These are phyloP conservation scores for Candida sp. DNA, from an alignment of 1,139 yeast genomes.

Conservation along the genomic window DNA sequence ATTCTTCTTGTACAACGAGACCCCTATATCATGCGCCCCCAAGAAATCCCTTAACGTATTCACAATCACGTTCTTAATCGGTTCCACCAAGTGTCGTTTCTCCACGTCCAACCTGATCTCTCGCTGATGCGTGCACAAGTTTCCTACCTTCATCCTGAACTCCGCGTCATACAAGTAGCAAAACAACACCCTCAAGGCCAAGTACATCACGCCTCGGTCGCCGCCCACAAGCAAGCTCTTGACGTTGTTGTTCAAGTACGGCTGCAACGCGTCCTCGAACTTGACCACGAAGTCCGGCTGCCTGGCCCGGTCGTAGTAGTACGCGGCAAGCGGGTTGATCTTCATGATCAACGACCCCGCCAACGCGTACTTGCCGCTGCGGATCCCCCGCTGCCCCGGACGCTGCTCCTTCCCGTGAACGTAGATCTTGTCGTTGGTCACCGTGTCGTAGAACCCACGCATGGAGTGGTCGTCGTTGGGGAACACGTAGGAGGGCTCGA, in stretches of 20 bases:
- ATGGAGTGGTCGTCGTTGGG: slow-evolving; percentile 16
- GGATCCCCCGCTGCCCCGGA: slow-evolving; percentile 16
- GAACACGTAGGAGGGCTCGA: slow-evolving; percentile 10
- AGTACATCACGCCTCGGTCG: slow-evolving; percentile 1
- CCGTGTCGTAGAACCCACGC: slow-evolving; percentile 10
- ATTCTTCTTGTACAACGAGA: slow-evolving; percentile 3
- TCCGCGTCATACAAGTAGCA: slow-evolving; percentile 10
- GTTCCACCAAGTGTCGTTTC: slow-evolving; percentile 2
- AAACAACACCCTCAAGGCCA: slow-evolving; percentile 9
- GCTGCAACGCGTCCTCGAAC: slow-evolving; percentile 8
- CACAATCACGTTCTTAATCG: slow-evolving; percentile 8
- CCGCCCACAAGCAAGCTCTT: neutral
- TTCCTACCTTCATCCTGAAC: slow-evolving; percentile 10
- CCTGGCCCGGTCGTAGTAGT: slow-evolving; percentile 2
- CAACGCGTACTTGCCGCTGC: slow-evolving; percentile 1
- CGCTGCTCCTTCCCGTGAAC: slow-evolving; percentile 11
- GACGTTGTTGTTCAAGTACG: slow-evolving; percentile 1
- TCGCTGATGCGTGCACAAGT: slow-evolving; percentile 15
- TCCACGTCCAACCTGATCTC: slow-evolving; percentile 10
- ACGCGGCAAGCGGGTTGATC: slow-evolving; percentile 8
- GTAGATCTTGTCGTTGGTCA: slow-evolving; percentile 11
- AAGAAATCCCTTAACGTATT: slow-evolving; percentile 7
- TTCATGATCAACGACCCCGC: slow-evolving; percentile 10
- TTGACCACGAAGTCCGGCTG: slow-evolving; percentile 1
- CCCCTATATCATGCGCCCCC: slow-evolving; percentile 6